Evolutionary conservation across 179 eudicot genomes (phyloP), one percentile per base, ranked within the genome.

Genomic region (Corrigiola litoralis): DNA sequence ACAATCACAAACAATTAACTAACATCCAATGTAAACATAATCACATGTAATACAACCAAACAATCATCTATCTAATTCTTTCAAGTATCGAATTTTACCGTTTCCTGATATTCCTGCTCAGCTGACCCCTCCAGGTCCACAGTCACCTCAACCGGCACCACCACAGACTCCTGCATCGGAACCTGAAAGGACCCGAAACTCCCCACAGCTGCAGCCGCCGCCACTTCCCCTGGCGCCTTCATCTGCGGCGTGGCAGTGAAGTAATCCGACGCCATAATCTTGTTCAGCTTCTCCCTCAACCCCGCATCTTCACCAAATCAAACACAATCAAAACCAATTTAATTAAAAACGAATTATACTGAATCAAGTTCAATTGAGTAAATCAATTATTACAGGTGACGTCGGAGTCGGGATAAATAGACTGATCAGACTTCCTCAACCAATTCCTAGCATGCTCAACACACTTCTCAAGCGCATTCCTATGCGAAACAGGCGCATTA

Each of bases 221-320:
- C 88, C 72, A 88, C 83, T 45, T 89, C 96, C 65, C 76, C 96
- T 0, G 95, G 72, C 21, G 75, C 84, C 72, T 77, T 82, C 79
- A 90, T 84, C 64, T 84, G 88, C 1, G 99, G 97, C 2, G 87
- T 77, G 0, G 88, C 85, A 14, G 84, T 90, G 53, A 83, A 83
- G 72, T 85, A 94, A 24, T 84, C 88, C 2, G 96, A 94, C 6
- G 89, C 82, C 79, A 88, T 79, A 48, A 94, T 90, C 94, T 91
- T 88, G 49, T 77, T 78, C 67, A 94, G 75, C 81, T 86, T 94
- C 59, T 81, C 89, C 41, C 82, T 81, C 80, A 94, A 77, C 2
- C 75, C 85, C 68, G 89, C 84, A 83, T 94, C 99, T 94, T 45
- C 20, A 67, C 38, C 68, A 75, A 48, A 48, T 11, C 53, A 4